A percentile compares a stretch with the other conserved stretches of the same genome.
Conservation (phyloP, 371 early-diverging fungal genomes). For the Encephalitozoon hellem region DNA sequence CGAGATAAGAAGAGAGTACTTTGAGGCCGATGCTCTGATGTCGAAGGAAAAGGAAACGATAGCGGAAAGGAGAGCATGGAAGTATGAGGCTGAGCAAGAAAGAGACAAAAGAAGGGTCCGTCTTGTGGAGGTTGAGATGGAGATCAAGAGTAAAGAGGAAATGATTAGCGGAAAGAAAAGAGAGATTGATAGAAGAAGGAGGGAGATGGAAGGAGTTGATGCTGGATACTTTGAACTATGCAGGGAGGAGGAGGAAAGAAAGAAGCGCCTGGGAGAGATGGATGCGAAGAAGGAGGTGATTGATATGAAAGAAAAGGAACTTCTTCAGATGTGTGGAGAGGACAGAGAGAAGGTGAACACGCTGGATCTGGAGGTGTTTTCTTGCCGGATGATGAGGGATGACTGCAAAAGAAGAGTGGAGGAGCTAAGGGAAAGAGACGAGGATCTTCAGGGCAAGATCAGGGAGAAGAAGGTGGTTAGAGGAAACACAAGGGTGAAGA, state of each 20-base stretch:
- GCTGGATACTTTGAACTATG: slow-evolving; percentile 8
- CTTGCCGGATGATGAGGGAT: slow-evolving; percentile 4
- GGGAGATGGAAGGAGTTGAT: slow-evolving; percentile 65
- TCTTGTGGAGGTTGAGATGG: not conserved
- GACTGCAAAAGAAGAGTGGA: slow-evolving; percentile 26
- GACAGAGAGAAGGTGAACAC: not conserved
- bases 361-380: slow-evolving; percentile 6
- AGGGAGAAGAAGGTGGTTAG: slow-evolving; percentile 19
- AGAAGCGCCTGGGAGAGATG: not conserved
- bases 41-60: not conserved
- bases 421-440: slow-evolving; percentile 32
- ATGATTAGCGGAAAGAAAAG: not conserved
- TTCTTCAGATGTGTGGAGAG: not conserved
- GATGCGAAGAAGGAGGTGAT: slow-evolving; percentile 6
- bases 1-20: slow-evolving; percentile 1
- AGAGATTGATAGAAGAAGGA: slow-evolving; percentile 63
- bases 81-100: not conserved
- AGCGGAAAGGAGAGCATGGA: slow-evolving; percentile 5
- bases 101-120: slow-evolving; percentile 1
- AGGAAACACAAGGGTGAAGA: not conserved
- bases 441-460: not conserved
- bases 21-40: not conserved
- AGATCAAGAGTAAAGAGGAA: not conserved
- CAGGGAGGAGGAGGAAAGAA: not conserved
- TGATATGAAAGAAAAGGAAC: slow-evolving; percentile 8